phyloP scores from a whole-genome alignment of 176 grass and related monocot genomes.

The Chloris gayana region DNA sequence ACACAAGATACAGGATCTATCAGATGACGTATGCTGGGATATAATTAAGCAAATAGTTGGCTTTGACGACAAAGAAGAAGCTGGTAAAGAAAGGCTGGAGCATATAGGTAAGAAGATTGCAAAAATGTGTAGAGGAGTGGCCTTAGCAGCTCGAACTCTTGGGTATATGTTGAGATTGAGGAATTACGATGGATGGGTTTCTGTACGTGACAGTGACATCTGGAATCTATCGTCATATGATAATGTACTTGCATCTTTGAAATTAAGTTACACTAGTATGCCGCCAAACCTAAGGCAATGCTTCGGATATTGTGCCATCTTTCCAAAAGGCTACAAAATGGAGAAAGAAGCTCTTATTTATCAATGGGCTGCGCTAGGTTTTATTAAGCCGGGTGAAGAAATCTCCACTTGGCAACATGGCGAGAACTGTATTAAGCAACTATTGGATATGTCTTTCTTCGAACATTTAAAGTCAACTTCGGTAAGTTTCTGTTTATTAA shows the following conservation, averaged over 20 bases:
- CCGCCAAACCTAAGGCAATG: not conserved
- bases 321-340: conserved; percentile 15
- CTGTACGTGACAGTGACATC: not conserved
- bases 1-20: conserved; percentile 18
- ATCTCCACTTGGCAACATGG: no score
- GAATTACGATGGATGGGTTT: not conserved
- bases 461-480: no score
- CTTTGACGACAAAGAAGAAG: not conserved
- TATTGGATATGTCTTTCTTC: no score
- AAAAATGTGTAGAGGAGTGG: conserved; percentile 22
- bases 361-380: conserved; percentile 31
- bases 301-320: conserved; percentile 35
- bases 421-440: no score
- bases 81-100: not conserved
- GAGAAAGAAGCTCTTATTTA: conserved; percentile 27
- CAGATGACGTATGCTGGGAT: conserved; percentile 14
- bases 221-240: not conserved
- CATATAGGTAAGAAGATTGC: conserved; percentile 17
- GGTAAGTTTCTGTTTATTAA: no score
- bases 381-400: no score
- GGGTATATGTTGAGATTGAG: conserved; percentile 1
- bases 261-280: conserved; percentile 31
- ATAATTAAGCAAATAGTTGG: conserved; percentile 14
- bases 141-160: conserved; percentile 40
- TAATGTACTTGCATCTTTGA: conserved; percentile 34